phyloP scores from a whole-genome alignment of 768 basidiomycete genomes.

The Boletus barrowsii region DNA sequence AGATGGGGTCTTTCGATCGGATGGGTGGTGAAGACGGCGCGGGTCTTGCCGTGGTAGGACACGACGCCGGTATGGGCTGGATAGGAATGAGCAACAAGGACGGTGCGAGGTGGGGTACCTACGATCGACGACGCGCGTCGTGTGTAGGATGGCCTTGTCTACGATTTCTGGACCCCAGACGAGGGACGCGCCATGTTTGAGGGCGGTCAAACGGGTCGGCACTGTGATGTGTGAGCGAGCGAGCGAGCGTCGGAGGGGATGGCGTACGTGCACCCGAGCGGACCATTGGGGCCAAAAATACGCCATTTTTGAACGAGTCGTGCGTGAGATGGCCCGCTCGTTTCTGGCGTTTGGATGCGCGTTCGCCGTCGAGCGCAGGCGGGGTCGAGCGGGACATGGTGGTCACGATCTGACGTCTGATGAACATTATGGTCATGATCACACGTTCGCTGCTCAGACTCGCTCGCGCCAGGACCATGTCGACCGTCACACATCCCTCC shows the following conservation, averaged over 20 bases:
- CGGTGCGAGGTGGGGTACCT: constrained; percentile 29
- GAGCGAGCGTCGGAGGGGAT: background rate
- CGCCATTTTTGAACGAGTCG: constrained; percentile 81
- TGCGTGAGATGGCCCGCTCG: constrained; percentile 53
- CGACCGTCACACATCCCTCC: constrained; percentile 36
- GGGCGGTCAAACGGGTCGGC: constrained; percentile 78
- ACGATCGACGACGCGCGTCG: constrained; percentile 85
- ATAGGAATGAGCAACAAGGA: constrained; percentile 1
- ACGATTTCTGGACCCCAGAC: constrained; percentile 98
- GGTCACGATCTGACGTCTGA: no score
- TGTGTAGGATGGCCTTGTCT: constrained; percentile 91
- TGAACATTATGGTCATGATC: no score
- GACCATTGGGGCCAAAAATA: constrained; percentile 99
- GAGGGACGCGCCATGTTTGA: constrained; percentile 90
- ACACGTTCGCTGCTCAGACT: background rate
- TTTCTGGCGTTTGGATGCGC: constrained; percentile 50
- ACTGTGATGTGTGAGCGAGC: constrained; percentile 44
- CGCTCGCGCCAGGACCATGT: constrained; percentile 15
- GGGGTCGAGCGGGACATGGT: background rate
- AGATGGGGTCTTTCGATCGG: constrained; percentile 92
- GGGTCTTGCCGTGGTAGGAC: constrained; percentile 78
- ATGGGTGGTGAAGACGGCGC: constrained; percentile 88
- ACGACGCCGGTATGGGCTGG: constrained; percentile 83
- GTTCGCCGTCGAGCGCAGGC: constrained; percentile 7
- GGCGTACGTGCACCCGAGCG: constrained; percentile 82